These are phyloP conservation scores for Zygosaccharomyces kombuchaensis DNA, from an alignment of 805 yeast genomes.

Conservation along the genomic window DNA sequence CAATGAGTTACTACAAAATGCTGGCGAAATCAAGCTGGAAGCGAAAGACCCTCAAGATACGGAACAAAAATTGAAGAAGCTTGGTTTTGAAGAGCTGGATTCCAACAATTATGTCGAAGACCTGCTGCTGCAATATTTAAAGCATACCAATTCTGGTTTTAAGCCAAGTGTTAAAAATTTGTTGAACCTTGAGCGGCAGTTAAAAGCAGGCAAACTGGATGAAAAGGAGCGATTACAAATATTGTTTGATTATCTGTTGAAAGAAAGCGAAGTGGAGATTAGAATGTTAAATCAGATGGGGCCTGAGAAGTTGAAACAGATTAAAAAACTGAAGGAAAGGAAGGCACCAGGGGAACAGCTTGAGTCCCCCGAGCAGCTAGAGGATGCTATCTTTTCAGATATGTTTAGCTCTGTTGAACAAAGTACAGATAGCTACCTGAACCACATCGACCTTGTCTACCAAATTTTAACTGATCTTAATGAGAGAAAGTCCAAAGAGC, in stretches of 20 bases:
- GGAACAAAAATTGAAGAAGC: slow-evolving; percentile 11
- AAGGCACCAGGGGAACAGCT: slow-evolving; percentile 4
- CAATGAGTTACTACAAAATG: slow-evolving; percentile 8
- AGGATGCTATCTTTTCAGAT: slow-evolving; percentile 10
- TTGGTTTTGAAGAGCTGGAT: slow-evolving; percentile 18
- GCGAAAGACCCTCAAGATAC: slow-evolving; percentile 10
- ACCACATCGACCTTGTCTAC: slow-evolving; percentile 20
- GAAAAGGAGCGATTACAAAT: slow-evolving; percentile 11
- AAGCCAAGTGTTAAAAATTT: slow-evolving; percentile 24
- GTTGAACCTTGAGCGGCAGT: slow-evolving; percentile 11
- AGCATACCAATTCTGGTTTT: slow-evolving; percentile 22
- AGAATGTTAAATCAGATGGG: slow-evolving; percentile 16
- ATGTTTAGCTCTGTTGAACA: slow-evolving; percentile 6
- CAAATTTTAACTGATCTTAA: slow-evolving; percentile 20
- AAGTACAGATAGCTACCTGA: slow-evolving; percentile 9
- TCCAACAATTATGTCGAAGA: slow-evolving; percentile 14
- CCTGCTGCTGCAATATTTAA: slow-evolving; percentile 23
- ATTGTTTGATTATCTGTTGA: slow-evolving; percentile 21
- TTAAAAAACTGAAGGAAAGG: slow-evolving; percentile 4
- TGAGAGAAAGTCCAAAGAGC: slow-evolving; percentile 10
- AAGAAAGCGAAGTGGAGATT: slow-evolving; percentile 26
- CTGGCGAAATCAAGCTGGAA: slow-evolving; percentile 8
- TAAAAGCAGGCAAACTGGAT: slow-evolving; percentile 4
- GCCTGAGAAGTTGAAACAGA: neutral
- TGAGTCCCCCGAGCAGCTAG: slow-evolving; percentile 15